Evolutionary conservation across 345 rosid genomes (phyloP), one percentile per base, ranked within the genome.

Genomic region (Arabidopsis suecica): DNA sequence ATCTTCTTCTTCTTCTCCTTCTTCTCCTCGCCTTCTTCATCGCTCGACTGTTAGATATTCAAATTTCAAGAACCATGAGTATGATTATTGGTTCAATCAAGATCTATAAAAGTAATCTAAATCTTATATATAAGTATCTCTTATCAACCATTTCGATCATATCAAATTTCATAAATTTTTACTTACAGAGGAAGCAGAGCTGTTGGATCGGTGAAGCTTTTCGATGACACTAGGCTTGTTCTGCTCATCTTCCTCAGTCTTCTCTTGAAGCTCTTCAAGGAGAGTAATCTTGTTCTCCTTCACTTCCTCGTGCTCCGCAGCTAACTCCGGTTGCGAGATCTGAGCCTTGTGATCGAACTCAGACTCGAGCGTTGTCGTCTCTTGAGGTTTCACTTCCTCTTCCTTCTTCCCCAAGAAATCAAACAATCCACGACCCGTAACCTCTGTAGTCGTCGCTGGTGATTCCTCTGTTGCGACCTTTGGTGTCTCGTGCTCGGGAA

Each of bases 171-270:
- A 28, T 28, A 28, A 28, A 28, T 44, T 14, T 13, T 44, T 32
- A 44, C 99, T 95, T 87, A 95, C 99, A 64, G 97, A 95, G 82
- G 96, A 87, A 37, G 95, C 84, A 81, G 93, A 87, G 87, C 93
- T 87, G 72, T 61, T 74, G 2, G 91, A 81, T 70, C 89, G 85
- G 79, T 83, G 91, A 65, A 95, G 84, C 83, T 90, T 92, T 16
- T 86, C 86, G 16, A 85, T 18, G 48, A 91, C 79, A 65, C 81
- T 48, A 0, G 72, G 86, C 59, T 89, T 84, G 80, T 89, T 85
- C 80, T 78, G 83, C 61, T 80, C 85, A 62, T 82, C 82, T 25
- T 71, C 80, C 37, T 81, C 82, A 10, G 60, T 71, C 70, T 59
- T 69, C 78, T 67, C 85, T 60, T 85, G 92, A 65, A 94, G 83